Base-by-base conservation (phyloP, 345 rosid species). In the Adansonia digitata region DNA sequence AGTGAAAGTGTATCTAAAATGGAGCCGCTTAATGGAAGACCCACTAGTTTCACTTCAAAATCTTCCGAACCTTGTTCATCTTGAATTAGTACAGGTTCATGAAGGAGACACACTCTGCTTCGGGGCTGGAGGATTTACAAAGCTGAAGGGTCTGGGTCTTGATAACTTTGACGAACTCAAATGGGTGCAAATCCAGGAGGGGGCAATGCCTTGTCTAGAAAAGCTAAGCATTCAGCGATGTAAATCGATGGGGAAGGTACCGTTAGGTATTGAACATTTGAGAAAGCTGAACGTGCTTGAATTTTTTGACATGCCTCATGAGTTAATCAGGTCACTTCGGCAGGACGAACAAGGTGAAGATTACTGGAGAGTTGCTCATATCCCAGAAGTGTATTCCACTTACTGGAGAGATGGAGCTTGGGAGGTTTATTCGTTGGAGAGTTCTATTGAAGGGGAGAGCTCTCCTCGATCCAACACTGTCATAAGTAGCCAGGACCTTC, bases 11-110 rank as follows among this genome's bases (percentile, higher is more conserved):
- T 72, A 69, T 40, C 40, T 84, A 13, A 75, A 45, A 45, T 77
- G 59, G 74, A 67, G 81, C 43, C 29, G 64, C 11, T 26, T 81
- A 26, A 34, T 14, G 53, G 80, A 74, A n/a, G 81, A 84, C 61
- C 85, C 85, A 4, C 63, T 81, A 6, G 4, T 20, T 14, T 43
- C n/a, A 14, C 81, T 84, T 6, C 81, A 77, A 63, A 42, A 27
- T 26, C 64, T 84, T 73, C 85, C 83, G 29, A 84, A 79, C 43
- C 76, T 84, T 3, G 69, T 77, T 8, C 79, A 72, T 64, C 83
- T 81, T 26, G 81, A 79, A 42, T 24, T 84, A 15, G 34, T 52
- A 6, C 73, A 82, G 26, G 87, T 57, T 31, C 75, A 77, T 12
- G 76, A 73, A 5, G 80, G 87, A 55, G 73, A 84, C 15, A 29